Conservation (phyloP, 2,329 filamentous ascomycete species). For the Mariannaea elegans region DNA sequence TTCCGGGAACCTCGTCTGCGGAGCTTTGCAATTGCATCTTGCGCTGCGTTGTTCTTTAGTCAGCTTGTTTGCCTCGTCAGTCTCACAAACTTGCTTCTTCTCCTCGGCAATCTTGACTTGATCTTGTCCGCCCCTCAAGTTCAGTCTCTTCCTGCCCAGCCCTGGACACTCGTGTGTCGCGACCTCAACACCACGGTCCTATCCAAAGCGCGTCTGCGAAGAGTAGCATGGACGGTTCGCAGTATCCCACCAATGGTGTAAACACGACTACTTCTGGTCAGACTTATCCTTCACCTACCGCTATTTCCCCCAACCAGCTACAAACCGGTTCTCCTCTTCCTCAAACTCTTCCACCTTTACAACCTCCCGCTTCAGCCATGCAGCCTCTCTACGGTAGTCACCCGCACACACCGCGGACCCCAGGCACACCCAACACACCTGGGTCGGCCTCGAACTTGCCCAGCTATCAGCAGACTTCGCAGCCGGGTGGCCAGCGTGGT, state of each 20-base stretch:
- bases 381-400: slow-evolving; percentile 63
- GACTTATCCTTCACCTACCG: slow-evolving; percentile 61
- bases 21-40: slow-evolving; percentile 38
- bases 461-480: slow-evolving; percentile 62
- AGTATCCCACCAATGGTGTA: slow-evolving; percentile 65
- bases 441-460: slow-evolving; percentile 62
- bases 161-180: slow-evolving; percentile 35
- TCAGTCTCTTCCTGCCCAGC: slow-evolving; percentile 25
- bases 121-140: slow-evolving; percentile 36
- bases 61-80: slow-evolving; percentile 33
- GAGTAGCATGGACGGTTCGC: slow-evolving; percentile 64
- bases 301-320: slow-evolving; percentile 61
- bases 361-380: slow-evolving; percentile 55
- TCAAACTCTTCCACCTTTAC: slow-evolving; percentile 65
- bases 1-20: slow-evolving; percentile 45
- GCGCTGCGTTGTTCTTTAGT: slow-evolving; percentile 31
- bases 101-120: slow-evolving; percentile 38
- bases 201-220: slow-evolving; percentile 44
- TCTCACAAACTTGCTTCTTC: slow-evolving; percentile 26
- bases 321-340: slow-evolving; percentile 58
- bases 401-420: slow-evolving; percentile 69
- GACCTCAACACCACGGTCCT: slow-evolving; percentile 35
- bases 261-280: slow-evolving; percentile 60
- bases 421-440: slow-evolving; percentile 70
- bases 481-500: slow-evolving; percentile 57